These are phyloP conservation scores for Ganoderma resinaceum DNA, from an alignment of 1,284 basidiomycete species.

Conservation along the genomic window DNA sequence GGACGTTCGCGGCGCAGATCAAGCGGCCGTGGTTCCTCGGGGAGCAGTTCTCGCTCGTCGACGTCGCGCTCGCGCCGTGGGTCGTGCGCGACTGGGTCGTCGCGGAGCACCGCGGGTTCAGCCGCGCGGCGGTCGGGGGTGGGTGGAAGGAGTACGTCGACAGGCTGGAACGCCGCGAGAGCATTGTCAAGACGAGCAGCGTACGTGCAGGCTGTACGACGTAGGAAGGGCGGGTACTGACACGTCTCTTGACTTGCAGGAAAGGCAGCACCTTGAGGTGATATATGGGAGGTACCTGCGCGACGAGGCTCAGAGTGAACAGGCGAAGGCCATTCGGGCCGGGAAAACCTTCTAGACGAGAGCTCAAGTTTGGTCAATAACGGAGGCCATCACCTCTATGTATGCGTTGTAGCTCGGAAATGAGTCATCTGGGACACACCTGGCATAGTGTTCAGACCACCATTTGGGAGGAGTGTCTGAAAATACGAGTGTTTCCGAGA, in stretches of 20 bases:
- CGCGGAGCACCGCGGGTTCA: slow-evolving; percentile 56
- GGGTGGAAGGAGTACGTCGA: slow-evolving; percentile 57
- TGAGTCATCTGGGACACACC: too few relatives aligned
- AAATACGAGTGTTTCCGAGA: too few relatives aligned
- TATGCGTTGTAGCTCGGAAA: too few relatives aligned
- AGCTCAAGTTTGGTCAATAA: too few relatives aligned
- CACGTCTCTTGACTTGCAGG: neutral
- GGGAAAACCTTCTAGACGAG: slow-evolving; percentile 36
- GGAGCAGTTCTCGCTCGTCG: slow-evolving; percentile 61
- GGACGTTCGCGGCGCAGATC: slow-evolving; percentile 53
- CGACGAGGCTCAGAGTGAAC: slow-evolving; percentile 64
- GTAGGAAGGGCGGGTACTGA: neutral
- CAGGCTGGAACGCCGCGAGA: slow-evolving; percentile 51
- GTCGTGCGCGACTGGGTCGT: slow-evolving; percentile 55
- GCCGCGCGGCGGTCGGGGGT: slow-evolving; percentile 49
- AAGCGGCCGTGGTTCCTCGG: slow-evolving; percentile 68
- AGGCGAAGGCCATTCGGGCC: slow-evolving; percentile 60
- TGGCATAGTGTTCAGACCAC: too few relatives aligned
- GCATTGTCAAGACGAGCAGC: slow-evolving; percentile 57
- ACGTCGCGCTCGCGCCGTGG: slow-evolving; percentile 68
- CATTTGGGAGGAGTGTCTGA: too few relatives aligned
- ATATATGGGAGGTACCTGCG: slow-evolving; percentile 61
- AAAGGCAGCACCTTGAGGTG: slow-evolving; percentile 29
- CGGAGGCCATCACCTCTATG: too few relatives aligned
- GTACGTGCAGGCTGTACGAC: slow-evolving; percentile 42